Evolutionary conservation across 495 filamentous ascomycete genomes (phyloP), one percentile per base, ranked within the genome.

Genomic region (Talaromyces liani): DNA sequence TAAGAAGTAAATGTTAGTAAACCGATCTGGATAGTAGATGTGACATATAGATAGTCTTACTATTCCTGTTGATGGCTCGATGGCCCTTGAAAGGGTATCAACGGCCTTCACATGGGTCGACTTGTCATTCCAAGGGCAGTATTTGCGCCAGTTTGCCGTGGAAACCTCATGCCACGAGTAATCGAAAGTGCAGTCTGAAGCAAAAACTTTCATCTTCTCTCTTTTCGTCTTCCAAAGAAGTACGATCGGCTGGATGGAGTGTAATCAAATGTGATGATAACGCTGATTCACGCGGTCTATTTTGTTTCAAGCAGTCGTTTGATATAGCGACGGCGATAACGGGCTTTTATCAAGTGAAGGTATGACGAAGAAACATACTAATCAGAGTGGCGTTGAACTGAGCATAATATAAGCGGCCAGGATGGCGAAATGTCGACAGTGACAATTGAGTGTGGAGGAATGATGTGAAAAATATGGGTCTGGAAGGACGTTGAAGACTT

Each of bases 71-170:
- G 69, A 71, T 0, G 88, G 78, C 69, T 98, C 94, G 60, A 98
- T 83, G n/a, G 70, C 73, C 41, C 95, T 87, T 47, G 87, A 88
- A 62, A 98, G 73, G 4, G 93, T 98, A 77, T 98, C 94, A 64
- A 98, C 95, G 66, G 90, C 92, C 61, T 96, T 82, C 55, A 98
- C 94, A 73, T 98, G 94, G 29, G 90, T 90, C 1, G 88, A 90
- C 75, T 95, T 92, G 67, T 97, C 86, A 78, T 98, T 98, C 94
- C 94, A 97, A 34, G 93, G 92, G 73, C 91, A 95, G 80, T 98
- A 98, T 76, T 98, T 98, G 58, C 87, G 87, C 94, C 94, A 98
- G 83, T 98, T 98, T 68, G 89, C 91, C n/a, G 91, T 91, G n/a
- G 92, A 96, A 36, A 98, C 95, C 75, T 97, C 95, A 67, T 93